phyloP scores from a whole-genome alignment of 208 protist genomes.

The Crithidia fasciculata region DNA sequence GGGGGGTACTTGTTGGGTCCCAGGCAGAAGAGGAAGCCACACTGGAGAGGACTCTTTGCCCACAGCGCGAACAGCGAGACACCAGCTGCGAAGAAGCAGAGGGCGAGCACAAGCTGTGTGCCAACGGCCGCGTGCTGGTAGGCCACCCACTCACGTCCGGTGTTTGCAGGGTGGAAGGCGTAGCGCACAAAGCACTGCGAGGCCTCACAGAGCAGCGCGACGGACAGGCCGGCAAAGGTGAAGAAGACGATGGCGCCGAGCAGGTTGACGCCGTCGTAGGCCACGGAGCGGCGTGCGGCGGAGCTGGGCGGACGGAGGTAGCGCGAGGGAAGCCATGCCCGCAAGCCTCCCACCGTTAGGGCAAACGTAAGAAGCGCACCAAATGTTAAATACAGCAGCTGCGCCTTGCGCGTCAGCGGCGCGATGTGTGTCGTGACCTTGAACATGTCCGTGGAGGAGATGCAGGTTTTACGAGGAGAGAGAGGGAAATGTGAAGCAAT shows the following conservation, averaged over 20 bases:
- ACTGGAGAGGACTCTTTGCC: slow-evolving; percentile 1
- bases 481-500: not conserved
- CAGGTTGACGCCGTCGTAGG: not conserved
- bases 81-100: slow-evolving; percentile 15
- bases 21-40: slow-evolving; percentile 31
- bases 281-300: not conserved
- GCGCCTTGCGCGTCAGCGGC: slow-evolving; percentile 24
- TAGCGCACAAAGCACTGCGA: slow-evolving; percentile 21
- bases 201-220: slow-evolving; percentile 24
- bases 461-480: not conserved
- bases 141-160: slow-evolving; percentile 18
- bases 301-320: not conserved
- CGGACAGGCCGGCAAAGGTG: slow-evolving; percentile 19
- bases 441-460: not conserved
- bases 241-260: slow-evolving; percentile 6
- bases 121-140: slow-evolving; percentile 18
- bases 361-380: not conserved
- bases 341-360: slow-evolving; percentile 2
- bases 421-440: slow-evolving; percentile 21
- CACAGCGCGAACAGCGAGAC: slow-evolving; percentile 19
- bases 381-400: slow-evolving; percentile 17
- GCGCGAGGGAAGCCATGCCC: slow-evolving; percentile 3
- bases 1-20: slow-evolving; percentile 7
- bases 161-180: slow-evolving; percentile 24
- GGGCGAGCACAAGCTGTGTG: slow-evolving; percentile 13